Evolutionary conservation across 495 filamentous ascomycete species (phyloP), one percentile per base, ranked within the genome.

Genomic region (Talaromyces wortmannii): DNA sequence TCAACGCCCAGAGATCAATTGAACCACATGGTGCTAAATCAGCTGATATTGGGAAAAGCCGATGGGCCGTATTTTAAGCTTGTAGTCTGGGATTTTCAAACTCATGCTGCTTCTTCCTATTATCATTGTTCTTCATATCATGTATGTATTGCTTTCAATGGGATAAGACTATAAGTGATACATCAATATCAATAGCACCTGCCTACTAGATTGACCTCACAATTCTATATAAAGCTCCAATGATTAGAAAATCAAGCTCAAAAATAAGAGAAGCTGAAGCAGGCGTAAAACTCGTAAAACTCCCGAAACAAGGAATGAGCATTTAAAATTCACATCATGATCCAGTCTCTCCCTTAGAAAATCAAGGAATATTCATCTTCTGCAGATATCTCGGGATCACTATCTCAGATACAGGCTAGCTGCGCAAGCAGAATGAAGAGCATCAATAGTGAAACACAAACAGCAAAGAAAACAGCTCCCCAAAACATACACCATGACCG

Each of bases 401-500:
- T 50, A 50, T 50, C 48, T 50, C 5, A 50, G 30, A 15, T 50
- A 50, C 48, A 33, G 48, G 15, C 50, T 42, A 53, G 18, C 51
- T 53, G 51, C 36, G n/a, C 43, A 53, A 29, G 12, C 42, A 53
- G 43, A 29, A 53, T 53, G 13, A 31, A 6, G n/a, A 53, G 42
- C 23, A 46, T 45, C 13, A 45, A 53, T 53, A 53, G 29, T 16
- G 43, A 52, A 29, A 43, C 16, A 43, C 50, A 52, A 52, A 11
- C 7, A 52, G 16, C 51, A 45, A 53, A 53, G 13, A 46, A 31
- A 29, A 40, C 36, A 53, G 51, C 51, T 16, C 40, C 51, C 51
- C 42, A 53, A 33, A 53, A 53, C 8, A 31, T 53, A 53, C 51
- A 53, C 51, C 51, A 53, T 17, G 13, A 53, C 43, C 43, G 51